Percentiles rank a stretch among this genome's conserved stretches.
These are phyloP conservation scores for Diplotaxis tenuifolia DNA, from an alignment of 345 rosid species.

Conservation along the genomic window DNA sequence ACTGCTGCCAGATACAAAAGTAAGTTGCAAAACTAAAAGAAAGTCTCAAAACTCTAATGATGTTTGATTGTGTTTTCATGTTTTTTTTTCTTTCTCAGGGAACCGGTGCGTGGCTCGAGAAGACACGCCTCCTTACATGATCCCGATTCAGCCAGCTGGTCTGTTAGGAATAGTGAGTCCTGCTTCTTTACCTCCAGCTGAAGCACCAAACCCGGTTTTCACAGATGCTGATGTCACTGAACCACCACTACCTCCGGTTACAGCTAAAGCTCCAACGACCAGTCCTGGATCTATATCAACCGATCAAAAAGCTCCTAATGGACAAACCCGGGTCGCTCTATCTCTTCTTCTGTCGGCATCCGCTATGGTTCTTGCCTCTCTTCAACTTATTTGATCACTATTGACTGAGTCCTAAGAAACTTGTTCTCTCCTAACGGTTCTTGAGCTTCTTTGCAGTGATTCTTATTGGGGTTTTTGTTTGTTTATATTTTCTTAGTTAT, in stretches of 20 bases:
- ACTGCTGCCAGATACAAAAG: constrained; percentile 78
- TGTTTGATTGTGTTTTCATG: not conserved
- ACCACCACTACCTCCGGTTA: constrained; percentile 55
- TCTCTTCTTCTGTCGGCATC: constrained; percentile 37
- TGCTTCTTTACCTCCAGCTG: constrained; percentile 54
- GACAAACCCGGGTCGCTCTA: constrained; percentile 45
- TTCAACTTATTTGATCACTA: constrained; percentile 44
- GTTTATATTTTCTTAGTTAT: constrained; percentile 21
- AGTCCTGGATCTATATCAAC: constrained; percentile 34
- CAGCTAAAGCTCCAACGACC: constrained; percentile 22
- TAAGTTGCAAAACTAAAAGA: constrained; percentile 43
- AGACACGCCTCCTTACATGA: constrained; percentile 56
- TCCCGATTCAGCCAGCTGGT: constrained; percentile 48
- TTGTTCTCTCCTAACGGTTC: not conserved
- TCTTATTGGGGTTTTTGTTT: constrained; percentile 19
- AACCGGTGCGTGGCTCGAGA: constrained; percentile 48
- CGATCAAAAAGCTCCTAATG: constrained; percentile 37
- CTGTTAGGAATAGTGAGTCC: constrained; percentile 40
- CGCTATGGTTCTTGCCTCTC: constrained; percentile 34
- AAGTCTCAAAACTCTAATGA: not conserved
- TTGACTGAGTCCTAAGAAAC: not conserved
- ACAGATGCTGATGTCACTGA: constrained; percentile 53
- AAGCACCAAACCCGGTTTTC: constrained; percentile 65
- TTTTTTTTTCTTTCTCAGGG: constrained; percentile 47
- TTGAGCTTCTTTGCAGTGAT: constrained; percentile 16